These are phyloP conservation scores for Saccharomyces hybrid DNA, from an alignment of 1,139 yeast species.

Conservation along the genomic window DNA sequence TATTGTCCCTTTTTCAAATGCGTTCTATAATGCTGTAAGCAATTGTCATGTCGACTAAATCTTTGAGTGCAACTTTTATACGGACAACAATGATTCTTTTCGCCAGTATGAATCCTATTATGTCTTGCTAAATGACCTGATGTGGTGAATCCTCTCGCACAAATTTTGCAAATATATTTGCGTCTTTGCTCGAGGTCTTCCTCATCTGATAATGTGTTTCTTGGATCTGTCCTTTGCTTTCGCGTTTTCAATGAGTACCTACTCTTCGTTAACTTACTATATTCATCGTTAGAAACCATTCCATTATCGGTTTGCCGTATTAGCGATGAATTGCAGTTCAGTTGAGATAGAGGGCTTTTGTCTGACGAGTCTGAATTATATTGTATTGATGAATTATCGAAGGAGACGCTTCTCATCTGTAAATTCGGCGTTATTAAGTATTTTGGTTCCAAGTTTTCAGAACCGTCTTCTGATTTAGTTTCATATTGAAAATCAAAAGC, in stretches of 20 bases:
- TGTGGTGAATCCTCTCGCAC: constrained; percentile 47
- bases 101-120: constrained; percentile 86
- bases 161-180: constrained; percentile 27
- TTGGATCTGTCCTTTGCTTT: background rate
- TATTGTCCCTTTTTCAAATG: constrained; percentile 35
- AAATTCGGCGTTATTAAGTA: background rate
- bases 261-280: background rate
- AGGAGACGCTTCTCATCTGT: background rate
- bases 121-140: constrained; percentile 93
- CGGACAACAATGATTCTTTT: constrained; percentile 78
- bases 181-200: constrained; percentile 5
- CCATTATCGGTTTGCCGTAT: background rate
- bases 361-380: background rate
- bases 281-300: background rate
- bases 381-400: background rate
- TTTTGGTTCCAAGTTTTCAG: background rate
- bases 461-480: background rate
- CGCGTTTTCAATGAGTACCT: background rate
- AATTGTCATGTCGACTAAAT: constrained; percentile 88
- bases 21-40: constrained; percentile 87
- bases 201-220: background rate
- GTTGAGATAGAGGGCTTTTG: background rate
- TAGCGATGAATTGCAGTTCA: background rate
- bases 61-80: constrained; percentile 74
- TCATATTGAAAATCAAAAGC: background rate